Evolutionary conservation across 1,284 basidiomycete genomes (phyloP), one percentile per base, ranked within the genome.

Genomic region (Papiliotrema flavescens): DNA sequence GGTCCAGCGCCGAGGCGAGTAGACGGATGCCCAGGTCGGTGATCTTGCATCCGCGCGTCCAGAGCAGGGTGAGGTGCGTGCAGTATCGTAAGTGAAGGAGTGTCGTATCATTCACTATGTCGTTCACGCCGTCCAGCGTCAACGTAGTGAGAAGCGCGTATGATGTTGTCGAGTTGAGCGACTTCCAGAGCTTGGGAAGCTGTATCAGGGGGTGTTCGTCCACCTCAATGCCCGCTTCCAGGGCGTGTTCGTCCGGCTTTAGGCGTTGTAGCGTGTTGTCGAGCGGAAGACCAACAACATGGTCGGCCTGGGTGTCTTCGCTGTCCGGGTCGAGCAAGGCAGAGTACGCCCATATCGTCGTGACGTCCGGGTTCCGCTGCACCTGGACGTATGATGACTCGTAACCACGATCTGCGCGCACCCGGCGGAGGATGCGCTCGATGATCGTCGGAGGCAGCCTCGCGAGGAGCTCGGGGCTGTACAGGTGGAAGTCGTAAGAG

Each of bases 261-360:
- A 73, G 57, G 2, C 63, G 57, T 4, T 53, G 37, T 15, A 72
- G 37, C 2, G 57, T 59, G 8, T 47, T 32, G 3, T n/a, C 20
- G 2, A 47, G 22, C 0, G 68, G 64, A 11, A 74, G 43, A 19
- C 56, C 60, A 17, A 74, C 54, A 1, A 56, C 62, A 34, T 65
- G 62, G 0, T 35, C 36, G 20, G 49, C 53, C 15, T 48, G 32
- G 14, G 26, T 3, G 1, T 47, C 47, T n/a, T 15, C 23, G 5
- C 49, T 54, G 11, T 62, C 59, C 15, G 67, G 65, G 50, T 69
- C 67, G 2, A 54, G 28, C 0, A 71, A 34, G 3, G 62, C 64
- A 1, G 46, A 47, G 32, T 57, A 63, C 5, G 61, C 60, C 73
- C 73, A 74, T 23, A 74, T 49, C 8, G 71, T 74, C 43, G 65